Base-by-base conservation (phyloP, 1,284 basidiomycete species). In the Prillingera fragicola region DNA sequence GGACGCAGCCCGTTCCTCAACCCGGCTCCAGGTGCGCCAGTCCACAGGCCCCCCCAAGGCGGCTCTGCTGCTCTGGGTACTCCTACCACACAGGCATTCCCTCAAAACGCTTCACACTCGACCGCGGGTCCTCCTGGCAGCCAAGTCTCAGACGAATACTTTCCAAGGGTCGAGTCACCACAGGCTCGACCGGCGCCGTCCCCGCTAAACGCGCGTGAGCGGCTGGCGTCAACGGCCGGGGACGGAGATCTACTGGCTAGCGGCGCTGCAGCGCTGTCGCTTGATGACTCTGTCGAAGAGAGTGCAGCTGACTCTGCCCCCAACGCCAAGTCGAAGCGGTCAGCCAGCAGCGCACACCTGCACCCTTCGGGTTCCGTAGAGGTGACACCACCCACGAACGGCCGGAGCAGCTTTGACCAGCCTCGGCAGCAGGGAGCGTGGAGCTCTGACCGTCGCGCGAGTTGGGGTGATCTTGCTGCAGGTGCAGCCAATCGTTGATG, bases 21-120 rank as follows among this genome's bases (percentile, higher is more conserved):
- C 44, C 53, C 70, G 10, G 72, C 72, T 9, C 72, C 72, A 1
- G 72, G 72, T 15, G 72, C 66, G 6, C 71, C 72, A 0, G 50
- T 73, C n/a, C 53, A 60, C 38, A 50, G 50, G 12, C 32, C 23
- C 33, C 50, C 50, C 9, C 51, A 45, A 24, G 43, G 34, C 8
- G 65, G 67, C 1, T 65, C 63, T 8, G 65, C 67, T 1, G 57
- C 56, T 0, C 52, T 69, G 12, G 60, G 57, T 4, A 69, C 67
- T n/a, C 67, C 67, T 1, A 67, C 67, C 0, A 69, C 67, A 0
- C 60, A 62, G 43, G 49, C 55, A 9, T 69, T 67, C 55, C 65
- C 65, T 0, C 50, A 43, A 24, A 56, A 60, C 40, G 48, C 54
- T 5, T 37, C 53, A 2, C 55, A 58, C 18, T 35, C 49, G 0